Percentiles rank a stretch among this genome's conserved stretches.
phyloP scores from a whole-genome alignment of 768 basidiomycete genomes.

The Tulasnella sp. region DNA sequence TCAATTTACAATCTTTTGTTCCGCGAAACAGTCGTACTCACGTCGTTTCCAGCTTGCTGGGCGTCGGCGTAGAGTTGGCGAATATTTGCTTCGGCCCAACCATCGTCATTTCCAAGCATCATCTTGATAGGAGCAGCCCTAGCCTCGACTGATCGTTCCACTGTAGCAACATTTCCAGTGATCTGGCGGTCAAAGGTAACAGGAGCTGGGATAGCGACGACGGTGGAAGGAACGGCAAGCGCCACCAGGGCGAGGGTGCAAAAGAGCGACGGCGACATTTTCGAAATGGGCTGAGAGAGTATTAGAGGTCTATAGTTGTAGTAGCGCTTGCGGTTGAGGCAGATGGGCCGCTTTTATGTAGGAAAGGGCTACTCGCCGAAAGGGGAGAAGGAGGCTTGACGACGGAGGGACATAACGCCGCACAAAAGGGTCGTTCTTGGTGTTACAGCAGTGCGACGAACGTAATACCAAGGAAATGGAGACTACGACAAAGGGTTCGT shows the following conservation, averaged over 20 bases:
- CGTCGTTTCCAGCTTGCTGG: not conserved
- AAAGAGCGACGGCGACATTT: too few relatives aligned
- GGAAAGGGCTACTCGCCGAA: not conserved
- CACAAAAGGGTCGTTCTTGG: too few relatives aligned
- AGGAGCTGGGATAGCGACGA: not conserved
- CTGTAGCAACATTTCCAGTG: not conserved
- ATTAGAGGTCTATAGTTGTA: not conserved
- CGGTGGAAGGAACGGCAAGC: not conserved
- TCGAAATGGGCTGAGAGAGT: not conserved
- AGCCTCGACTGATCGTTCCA: too few relatives aligned
- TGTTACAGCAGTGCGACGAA: too few relatives aligned
- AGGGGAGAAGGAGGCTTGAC: not conserved
- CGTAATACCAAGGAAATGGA: too few relatives aligned
- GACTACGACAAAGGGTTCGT: too few relatives aligned
- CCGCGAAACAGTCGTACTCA: not conserved
- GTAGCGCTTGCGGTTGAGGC: not conserved
- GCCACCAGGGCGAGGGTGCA: not conserved
- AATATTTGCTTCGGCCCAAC: conserved; percentile 13
- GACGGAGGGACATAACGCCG: too few relatives aligned
- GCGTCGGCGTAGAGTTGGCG: not conserved
- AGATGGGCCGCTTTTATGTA: not conserved
- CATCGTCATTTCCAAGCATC: conserved; percentile 5
- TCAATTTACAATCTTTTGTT: too few relatives aligned
- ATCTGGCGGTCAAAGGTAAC: not conserved
- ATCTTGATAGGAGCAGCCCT: not conserved